Percentiles rank a stretch among this genome's conserved stretches.
Evolutionary conservation across 73 alveolate species (phyloP).

Genomic region (Tetrahymena elliotti): DNA sequence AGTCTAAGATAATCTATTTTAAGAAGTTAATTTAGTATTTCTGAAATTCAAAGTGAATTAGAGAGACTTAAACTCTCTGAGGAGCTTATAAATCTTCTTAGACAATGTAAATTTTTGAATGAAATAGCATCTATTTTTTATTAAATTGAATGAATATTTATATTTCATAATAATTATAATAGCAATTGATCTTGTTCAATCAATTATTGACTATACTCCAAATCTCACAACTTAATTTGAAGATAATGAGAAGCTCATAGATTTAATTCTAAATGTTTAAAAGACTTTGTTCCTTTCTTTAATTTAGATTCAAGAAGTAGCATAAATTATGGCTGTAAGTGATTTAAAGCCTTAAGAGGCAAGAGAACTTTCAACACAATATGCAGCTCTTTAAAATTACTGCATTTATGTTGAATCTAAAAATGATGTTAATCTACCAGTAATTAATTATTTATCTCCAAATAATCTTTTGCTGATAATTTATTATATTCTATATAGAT

Average conservation of each 20-base stretch:
- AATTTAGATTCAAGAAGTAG: background rate
- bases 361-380: background rate
- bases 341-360: background rate
- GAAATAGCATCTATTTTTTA: background rate
- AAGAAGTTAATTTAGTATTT: background rate
- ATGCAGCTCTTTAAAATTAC: background rate
- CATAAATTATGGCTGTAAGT: background rate
- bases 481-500: background rate
- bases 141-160: too few relatives aligned
- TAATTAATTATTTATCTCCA: too few relatives aligned
- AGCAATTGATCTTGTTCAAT: background rate
- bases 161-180: too few relatives aligned
- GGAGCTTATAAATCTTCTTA: background rate
- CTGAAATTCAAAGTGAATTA: background rate
- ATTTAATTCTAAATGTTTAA: background rate
- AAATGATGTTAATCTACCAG: background rate
- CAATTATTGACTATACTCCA: background rate
- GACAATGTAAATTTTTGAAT: background rate
- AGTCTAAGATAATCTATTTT: background rate
- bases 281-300: background rate
- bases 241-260: background rate
- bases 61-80: background rate
- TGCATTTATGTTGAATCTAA: background rate
- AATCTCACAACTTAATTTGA: background rate
- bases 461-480: background rate